Base-by-base conservation (phyloP, 1,139 yeast species). In the Taphrina betulina region DNA sequence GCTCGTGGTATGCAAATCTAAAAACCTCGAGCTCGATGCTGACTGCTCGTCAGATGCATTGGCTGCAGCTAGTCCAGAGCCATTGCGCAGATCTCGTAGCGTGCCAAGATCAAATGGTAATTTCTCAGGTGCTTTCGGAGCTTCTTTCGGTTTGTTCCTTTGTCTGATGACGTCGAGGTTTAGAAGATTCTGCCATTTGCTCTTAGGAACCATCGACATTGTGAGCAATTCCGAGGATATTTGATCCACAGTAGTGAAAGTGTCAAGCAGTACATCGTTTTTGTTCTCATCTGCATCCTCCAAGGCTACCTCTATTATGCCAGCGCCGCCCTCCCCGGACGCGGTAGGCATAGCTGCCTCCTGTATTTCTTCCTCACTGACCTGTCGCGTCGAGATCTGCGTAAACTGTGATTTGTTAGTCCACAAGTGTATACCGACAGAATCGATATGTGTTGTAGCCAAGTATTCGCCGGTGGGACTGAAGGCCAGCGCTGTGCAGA, bases 391-490 rank as follows among this genome's bases (percentile, higher is more conserved):
- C 1, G 77, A 69, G 5, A 74, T 69, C 1, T 83, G 81, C 61
- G 75, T 79, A 69, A 90, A 90, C 69, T 89, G 96, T 0, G 96
- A 82, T 65, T 83, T 78, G 68, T 90, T 88, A 2, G 95, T 85
- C 99, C 99, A 94, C 59, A 94, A 73, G 53, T 86, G 82, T 59
- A 94, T 82, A 29, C 98, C 98, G 60, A 86, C 85, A 12, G 95
- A 95, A 31, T 81, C 77, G 10, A 89, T 96, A 71, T 94, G 98
- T 0, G 95, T 78, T 0, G 98, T 90, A 1, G 97, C 98, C 59
- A 94, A 76, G 69, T 85, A 80, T 64, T 94, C 97, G 43, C 96
- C 96, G 55, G 82, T 76, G 2, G 95, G 95, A 16, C 96, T 85
- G 63, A 92, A 80, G 65, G 83, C 81, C 38, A 94, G 76, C 51